phyloP scores from a whole-genome alignment of 352 stramenopile species.

The Globisporangium spinosum region DNA sequence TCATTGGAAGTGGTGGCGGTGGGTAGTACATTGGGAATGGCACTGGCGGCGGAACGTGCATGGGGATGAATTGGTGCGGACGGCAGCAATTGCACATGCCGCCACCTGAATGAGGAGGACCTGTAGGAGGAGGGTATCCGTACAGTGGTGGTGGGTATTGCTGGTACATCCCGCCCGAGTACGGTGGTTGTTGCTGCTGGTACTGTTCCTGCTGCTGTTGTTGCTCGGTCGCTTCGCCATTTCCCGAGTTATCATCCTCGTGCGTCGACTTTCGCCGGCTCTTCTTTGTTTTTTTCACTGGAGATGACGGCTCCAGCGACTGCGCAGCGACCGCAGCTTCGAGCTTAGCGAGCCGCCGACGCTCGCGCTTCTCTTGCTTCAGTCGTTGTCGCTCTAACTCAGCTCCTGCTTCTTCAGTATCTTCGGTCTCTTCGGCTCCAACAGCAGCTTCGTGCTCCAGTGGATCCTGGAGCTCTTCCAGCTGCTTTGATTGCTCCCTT shows the following conservation, averaged over 20 bases:
- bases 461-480: not conserved
- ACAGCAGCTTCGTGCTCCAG: not conserved
- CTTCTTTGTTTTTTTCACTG: slow-evolving; percentile 6
- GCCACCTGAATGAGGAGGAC: slow-evolving; percentile 1
- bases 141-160: not conserved
- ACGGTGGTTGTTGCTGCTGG: not conserved
- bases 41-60: slow-evolving; percentile 25
- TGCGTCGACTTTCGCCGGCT: not conserved
- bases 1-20: slow-evolving; percentile 6
- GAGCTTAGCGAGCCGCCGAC: slow-evolving; percentile 30
- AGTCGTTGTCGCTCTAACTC: slow-evolving; percentile 11
- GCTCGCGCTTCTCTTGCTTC: slow-evolving; percentile 35
- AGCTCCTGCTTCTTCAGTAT: slow-evolving; percentile 3
- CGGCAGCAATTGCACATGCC: slow-evolving; percentile 25
- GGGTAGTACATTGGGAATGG: slow-evolving; percentile 21
- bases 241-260: not conserved
- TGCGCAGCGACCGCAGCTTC: slow-evolving; percentile 37
- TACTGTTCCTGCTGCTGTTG: not conserved
- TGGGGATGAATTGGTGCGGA: slow-evolving; percentile 33
- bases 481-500: not conserved
- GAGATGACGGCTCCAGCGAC: slow-evolving; percentile 16
- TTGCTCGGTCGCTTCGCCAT: not conserved
- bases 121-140: not conserved
- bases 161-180: not conserved
- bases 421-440: not conserved